Percentiles rank a stretch among this genome's conserved stretches.
These are phyloP conservation scores for Aspergillus sp. DNA, from an alignment of 2,329 filamentous ascomycete genomes.

Conservation along the genomic window DNA sequence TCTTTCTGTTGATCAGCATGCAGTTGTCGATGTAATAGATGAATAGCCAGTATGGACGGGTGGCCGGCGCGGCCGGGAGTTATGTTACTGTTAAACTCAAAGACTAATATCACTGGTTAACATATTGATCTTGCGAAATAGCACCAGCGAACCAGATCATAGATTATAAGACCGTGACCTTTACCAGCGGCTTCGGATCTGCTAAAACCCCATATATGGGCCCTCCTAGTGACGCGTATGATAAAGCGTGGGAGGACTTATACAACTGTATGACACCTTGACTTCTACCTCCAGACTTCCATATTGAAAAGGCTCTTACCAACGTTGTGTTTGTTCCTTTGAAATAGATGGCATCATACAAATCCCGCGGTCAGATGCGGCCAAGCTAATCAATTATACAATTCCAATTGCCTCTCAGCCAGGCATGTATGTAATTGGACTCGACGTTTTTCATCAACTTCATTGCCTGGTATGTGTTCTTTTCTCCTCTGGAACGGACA, in stretches of 20 bases:
- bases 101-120: no score
- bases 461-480: slow-evolving; percentile 23
- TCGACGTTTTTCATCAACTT: slow-evolving; percentile 27
- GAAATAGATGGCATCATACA: slow-evolving; percentile 11
- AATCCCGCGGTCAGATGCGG: slow-evolving; percentile 11
- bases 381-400: slow-evolving; percentile 15
- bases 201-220: slow-evolving; percentile 13
- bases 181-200: slow-evolving; percentile 10
- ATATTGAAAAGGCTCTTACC: no score
- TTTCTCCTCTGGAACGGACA: no score
- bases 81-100: no score
- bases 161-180: slow-evolving; percentile 12
- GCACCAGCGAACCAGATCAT: no score
- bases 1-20: no score
- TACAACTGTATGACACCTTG: slow-evolving; percentile 7
- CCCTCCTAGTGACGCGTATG: slow-evolving; percentile 9
- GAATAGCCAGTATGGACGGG: no score
- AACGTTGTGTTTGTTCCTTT: no score
- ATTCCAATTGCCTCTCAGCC: slow-evolving; percentile 13
- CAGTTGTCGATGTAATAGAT: no score
- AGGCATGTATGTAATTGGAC: slow-evolving; percentile 13
- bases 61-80: no score
- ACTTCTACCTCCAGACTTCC: no score
- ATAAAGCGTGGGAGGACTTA: slow-evolving; percentile 15
- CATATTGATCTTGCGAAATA: no score